A percentile compares a stretch with the other conserved stretches of the same genome.
Conservation (phyloP, 305 asterid genomes). For the Fraxinus latifolia region DNA sequence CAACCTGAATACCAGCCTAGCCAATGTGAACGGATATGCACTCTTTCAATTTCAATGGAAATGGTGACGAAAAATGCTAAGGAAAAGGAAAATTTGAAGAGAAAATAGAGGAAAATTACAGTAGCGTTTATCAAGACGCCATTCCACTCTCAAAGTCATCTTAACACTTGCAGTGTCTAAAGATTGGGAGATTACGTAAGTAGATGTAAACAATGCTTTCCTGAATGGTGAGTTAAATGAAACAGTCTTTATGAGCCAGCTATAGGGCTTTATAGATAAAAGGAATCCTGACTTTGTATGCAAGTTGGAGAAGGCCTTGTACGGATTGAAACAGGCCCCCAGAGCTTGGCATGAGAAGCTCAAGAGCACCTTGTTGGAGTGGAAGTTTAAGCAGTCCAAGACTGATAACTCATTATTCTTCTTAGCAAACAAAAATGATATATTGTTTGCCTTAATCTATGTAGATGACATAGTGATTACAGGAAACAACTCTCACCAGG, state of each 20-base stretch:
- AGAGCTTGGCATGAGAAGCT: background rate
- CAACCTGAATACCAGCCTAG: conserved; percentile 28
- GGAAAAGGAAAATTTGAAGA: background rate
- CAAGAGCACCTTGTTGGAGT: background rate
- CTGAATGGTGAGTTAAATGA: background rate
- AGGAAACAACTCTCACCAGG: background rate
- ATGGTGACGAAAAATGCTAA: background rate
- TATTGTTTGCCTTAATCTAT: background rate
- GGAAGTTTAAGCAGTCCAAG: background rate
- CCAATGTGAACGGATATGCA: conserved; percentile 24
- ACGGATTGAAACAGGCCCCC: background rate
- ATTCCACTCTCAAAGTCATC: background rate
- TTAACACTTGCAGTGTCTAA: background rate
- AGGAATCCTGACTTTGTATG: background rate
- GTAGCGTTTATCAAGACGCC: background rate
- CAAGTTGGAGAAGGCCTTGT: background rate
- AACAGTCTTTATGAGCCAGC: background rate
- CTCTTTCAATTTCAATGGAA: conserved; percentile 15
- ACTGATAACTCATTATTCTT: background rate
- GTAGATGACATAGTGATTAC: background rate
- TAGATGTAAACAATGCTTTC: background rate
- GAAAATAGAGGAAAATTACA: background rate
- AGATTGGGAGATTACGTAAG: background rate
- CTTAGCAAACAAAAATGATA: background rate
- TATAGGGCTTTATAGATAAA: background rate